These are phyloP conservation scores for Dillenia suffruticosa DNA, from an alignment of 164 flowering plant species.

Conservation along the genomic window DNA sequence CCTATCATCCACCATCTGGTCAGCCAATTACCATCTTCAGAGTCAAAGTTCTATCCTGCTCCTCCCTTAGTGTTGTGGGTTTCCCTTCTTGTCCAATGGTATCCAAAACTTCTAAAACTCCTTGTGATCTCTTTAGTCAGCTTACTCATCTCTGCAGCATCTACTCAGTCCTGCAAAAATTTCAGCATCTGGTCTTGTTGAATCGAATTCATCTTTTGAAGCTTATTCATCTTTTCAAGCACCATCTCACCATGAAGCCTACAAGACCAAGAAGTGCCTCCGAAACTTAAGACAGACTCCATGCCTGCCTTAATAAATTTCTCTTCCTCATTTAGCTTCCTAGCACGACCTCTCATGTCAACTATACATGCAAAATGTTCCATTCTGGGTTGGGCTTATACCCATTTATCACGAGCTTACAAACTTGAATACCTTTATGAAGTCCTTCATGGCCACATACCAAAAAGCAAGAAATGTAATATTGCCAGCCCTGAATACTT, in stretches of 20 bases:
- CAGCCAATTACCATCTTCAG: no score
- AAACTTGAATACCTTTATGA: constrained; percentile 30
- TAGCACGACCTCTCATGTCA: constrained; percentile 39
- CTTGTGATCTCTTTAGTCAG: no score
- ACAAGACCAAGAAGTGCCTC: constrained; percentile 39
- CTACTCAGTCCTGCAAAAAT: no score
- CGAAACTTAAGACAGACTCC: constrained; percentile 25
- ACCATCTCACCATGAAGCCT: constrained; percentile 32
- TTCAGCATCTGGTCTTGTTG: no score
- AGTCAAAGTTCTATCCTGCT: no score
- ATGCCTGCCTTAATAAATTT: constrained; percentile 22
- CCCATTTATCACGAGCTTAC: constrained; percentile 22
- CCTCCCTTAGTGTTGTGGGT: no score
- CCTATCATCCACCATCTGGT: no score
- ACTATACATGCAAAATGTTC: constrained; percentile 38
- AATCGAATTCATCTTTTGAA: no score
- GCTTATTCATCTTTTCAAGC: no score
- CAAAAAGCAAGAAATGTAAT: constrained; percentile 34
- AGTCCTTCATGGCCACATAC: constrained; percentile 43
- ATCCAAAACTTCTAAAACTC: no score
- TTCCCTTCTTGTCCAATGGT: no score
- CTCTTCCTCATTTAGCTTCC: constrained; percentile 33
- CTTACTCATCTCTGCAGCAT: no score
- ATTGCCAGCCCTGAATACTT: constrained; percentile 28
- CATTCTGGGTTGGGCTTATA: constrained; percentile 24